Evolutionary conservation across 2,329 filamentous ascomycete species (phyloP), one percentile per base, ranked within the genome.

Genomic region (Venturia asperata): DNA sequence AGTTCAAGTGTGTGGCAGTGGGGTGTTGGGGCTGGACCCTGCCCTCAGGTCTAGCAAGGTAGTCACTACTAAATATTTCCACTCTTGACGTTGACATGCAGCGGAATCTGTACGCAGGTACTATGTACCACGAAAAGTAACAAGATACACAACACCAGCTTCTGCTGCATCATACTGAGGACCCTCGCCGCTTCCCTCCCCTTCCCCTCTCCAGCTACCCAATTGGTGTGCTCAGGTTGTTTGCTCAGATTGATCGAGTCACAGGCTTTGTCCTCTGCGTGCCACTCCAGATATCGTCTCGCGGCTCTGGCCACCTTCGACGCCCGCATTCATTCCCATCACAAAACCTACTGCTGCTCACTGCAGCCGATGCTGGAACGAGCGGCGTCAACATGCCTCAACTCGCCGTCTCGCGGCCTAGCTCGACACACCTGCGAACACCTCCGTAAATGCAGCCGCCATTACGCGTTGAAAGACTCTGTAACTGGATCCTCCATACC

Each of bases 291-390:
- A 6, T 10, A 27, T 15, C 47, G 11, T 52, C 21, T 52, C 13
- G 47, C n/a, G n/a, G n/a, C n/a, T n/a, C n/a, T n/a, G n/a, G n/a
- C 47, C 21, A 21, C 45, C 7, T 27, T 21, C 13, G 47, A 52
- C 11, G 10, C 21, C 21, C 30, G n/a, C 5, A 7, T 5, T 27
- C 15, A 37, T 37, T 15, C n/a, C 19, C 30, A 27, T 58, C 21
- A n/a, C 17, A 1, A 6, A 5, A 19, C 19, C 11, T 24, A 34
- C 19, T n/a, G 19, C 52, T 37, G 10, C 15, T 13, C 21, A 15
- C 19, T 21, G 11, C n/a, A 39, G 37, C 39, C 37, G 70, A 85
- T 85, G 83, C 81, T 85, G 73, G 82, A 85, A 81, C 81, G 81
- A 71, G 81, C 81, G 72, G 79, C 80, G 74, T 61, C 39, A 15